Evolutionary conservation across 2,329 filamentous ascomycete species (phyloP).

Genomic region (Lomentospora prolificans): DNA sequence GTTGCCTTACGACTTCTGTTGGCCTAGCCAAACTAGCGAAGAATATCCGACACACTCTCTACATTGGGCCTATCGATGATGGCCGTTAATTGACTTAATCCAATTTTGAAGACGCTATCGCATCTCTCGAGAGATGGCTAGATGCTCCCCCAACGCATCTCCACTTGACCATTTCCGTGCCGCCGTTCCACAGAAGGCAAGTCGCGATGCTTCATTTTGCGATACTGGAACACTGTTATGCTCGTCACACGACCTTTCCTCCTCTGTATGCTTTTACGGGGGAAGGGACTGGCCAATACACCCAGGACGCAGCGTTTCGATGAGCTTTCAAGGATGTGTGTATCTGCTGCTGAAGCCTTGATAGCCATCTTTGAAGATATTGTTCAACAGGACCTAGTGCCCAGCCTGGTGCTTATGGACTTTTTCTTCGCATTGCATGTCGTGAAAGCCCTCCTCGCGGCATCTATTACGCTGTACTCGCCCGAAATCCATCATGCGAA

Average conservation of each 20-base stretch:
- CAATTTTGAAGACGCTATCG: background rate
- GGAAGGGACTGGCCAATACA: background rate
- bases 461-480: background rate
- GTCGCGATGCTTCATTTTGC: constrained; percentile 8
- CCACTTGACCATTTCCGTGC: background rate
- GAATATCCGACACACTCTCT: background rate
- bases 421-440: constrained; percentile 2
- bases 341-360: background rate
- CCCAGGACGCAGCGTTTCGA: background rate
- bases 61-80: background rate
- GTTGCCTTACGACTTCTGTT: background rate
- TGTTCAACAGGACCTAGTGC: background rate
- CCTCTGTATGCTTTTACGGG: background rate
- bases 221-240: constrained; percentile 15
- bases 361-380: constrained; percentile 1
- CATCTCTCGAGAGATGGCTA: background rate
- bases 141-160: background rate
- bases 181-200: background rate
- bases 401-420: background rate
- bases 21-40: background rate
- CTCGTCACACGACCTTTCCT: constrained; percentile 22
- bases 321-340: background rate
- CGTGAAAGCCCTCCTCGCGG: background rate
- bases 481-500: background rate
- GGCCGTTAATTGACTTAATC: background rate